Base-by-base conservation (phyloP, 1,139 yeast species). In the Scheffersomyces segobiensis region DNA sequence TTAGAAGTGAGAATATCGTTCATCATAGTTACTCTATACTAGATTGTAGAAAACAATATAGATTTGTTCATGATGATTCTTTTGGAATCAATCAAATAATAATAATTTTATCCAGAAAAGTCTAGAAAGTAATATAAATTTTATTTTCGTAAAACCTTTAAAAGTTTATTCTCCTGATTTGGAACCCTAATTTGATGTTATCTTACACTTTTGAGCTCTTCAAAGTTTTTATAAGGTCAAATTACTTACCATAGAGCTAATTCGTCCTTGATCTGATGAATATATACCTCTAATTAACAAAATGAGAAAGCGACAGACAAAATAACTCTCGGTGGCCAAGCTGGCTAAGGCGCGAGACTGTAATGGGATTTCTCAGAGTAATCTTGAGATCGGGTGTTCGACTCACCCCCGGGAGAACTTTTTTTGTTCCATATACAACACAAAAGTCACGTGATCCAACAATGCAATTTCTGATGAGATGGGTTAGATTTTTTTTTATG, bases 311-410 rank as follows among this genome's bases (percentile, higher is more conserved):
- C 18, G n/a, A 20, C 17, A 19, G n/a, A 21, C 50, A 20, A 18
- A 55, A 56, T 42, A 50, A 24, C 89, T 85, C 89, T 79, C 81
- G 88, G 87, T 86, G 85, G 89, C 89, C 87, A 83, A 86, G 89
- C 84, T 86, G 89, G 89, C 81, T 85, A 86, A 85, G 87, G 89
- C 89, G 89, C 87, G 87, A 86, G 90, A 85, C 90, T 86, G 90
- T 86, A 86, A 86, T 79, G 77, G 78, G 70, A 63, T 62, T 60
- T 64, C 71, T 70, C 75, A 75, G 69, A 76, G 87, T 78, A 68
- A 87, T 86, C 90, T 86, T 85, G 88, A 85, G 89, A 86, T 85
- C 91, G 89, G 88, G 90, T 83, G 91, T 87, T 87, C 91, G 89
- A 87, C 84, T 86, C 90, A 82, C 90, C 87, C 89, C 87, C 88